Percentiles rank a stretch among this genome's conserved stretches.
phyloP scores from a whole-genome alignment of 352 stramenopile genomes.

The Phytopythium cucurbitacearum region DNA sequence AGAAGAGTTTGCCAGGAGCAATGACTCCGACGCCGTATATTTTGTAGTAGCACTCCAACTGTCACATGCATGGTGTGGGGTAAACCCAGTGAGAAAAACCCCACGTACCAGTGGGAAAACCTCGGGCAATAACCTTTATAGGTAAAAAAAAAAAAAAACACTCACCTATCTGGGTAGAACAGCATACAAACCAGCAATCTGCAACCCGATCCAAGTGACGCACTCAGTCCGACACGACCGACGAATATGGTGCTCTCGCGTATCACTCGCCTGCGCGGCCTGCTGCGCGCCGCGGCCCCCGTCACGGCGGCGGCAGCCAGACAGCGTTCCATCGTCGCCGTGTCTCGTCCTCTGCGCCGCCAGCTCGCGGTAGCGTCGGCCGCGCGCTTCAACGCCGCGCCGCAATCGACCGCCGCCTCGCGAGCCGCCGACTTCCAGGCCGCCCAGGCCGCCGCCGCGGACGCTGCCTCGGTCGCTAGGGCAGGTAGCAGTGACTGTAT shows the following conservation, averaged over 20 bases:
- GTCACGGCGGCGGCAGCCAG: neutral
- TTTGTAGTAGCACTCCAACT: too few relatives aligned
- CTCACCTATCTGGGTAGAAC: too few relatives aligned
- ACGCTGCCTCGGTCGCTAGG: constrained; percentile 3
- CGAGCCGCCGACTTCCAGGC: constrained; percentile 4
- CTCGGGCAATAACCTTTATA: too few relatives aligned
- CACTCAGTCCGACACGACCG: neutral
- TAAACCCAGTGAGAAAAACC: too few relatives aligned
- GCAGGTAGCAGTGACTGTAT: neutral
- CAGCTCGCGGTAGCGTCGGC: constrained; percentile 13
- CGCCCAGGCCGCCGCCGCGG: neutral
- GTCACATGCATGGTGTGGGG: too few relatives aligned
- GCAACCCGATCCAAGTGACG: too few relatives aligned
- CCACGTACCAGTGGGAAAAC: too few relatives aligned
- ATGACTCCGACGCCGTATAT: too few relatives aligned
- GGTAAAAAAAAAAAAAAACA: too few relatives aligned
- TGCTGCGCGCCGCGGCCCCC: neutral
- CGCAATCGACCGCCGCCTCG: neutral
- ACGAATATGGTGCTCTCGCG: neutral
- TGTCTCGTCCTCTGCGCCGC: constrained; percentile 4
- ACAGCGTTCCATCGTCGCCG: neutral
- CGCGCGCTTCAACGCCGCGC: constrained; percentile 18
- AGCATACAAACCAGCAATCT: too few relatives aligned
- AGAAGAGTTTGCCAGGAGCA: too few relatives aligned
- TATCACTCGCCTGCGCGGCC: neutral